phyloP scores from a whole-genome alignment of 2,329 filamentous ascomycete genomes.

The Aspergillus fructus region DNA sequence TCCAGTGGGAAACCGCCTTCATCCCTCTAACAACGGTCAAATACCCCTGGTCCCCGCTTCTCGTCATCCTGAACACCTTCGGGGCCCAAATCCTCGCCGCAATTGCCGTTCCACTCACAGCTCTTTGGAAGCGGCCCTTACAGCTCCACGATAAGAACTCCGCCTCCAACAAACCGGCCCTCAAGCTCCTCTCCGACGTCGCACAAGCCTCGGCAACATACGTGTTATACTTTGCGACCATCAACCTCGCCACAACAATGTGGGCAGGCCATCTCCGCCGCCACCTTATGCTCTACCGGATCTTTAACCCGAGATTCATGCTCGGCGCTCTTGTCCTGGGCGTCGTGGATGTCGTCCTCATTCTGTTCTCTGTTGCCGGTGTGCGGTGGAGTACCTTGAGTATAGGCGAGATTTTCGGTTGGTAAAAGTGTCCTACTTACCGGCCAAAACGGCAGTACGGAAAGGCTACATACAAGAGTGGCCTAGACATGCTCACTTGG shows the following conservation, averaged over 20 bases:
- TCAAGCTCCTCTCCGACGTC: conserved; percentile 63
- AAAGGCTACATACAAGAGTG: background rate
- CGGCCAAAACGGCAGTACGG: background rate
- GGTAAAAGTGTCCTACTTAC: conserved; percentile 41
- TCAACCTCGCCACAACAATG: conserved; percentile 81
- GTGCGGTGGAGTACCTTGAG: conserved; percentile 74
- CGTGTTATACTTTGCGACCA: conserved; percentile 75
- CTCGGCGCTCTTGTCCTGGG: conserved; percentile 69
- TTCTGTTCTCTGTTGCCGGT: conserved; percentile 70
- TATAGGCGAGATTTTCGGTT: conserved; percentile 86
- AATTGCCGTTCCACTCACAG: conserved; percentile 74
- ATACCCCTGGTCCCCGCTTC: conserved; percentile 85
- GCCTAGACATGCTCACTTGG: background rate
- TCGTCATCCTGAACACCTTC: conserved; percentile 83
- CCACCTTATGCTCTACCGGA: conserved; percentile 94
- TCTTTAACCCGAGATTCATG: conserved; percentile 92
- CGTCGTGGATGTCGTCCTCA: conserved; percentile 72
- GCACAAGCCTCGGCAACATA: conserved; percentile 72
- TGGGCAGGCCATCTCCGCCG: conserved; percentile 86
- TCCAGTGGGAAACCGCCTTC: conserved; percentile 96
- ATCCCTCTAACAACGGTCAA: conserved; percentile 78
- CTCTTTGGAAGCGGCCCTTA: conserved; percentile 85
- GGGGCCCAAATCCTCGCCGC: conserved; percentile 83
- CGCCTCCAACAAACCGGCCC: conserved; percentile 25
- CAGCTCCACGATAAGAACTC: conserved; percentile 57